Evolutionary conservation across 441 rosid genomes (phyloP), one percentile per base, ranked within the genome.

Genomic region (Omphalea diandra): DNA sequence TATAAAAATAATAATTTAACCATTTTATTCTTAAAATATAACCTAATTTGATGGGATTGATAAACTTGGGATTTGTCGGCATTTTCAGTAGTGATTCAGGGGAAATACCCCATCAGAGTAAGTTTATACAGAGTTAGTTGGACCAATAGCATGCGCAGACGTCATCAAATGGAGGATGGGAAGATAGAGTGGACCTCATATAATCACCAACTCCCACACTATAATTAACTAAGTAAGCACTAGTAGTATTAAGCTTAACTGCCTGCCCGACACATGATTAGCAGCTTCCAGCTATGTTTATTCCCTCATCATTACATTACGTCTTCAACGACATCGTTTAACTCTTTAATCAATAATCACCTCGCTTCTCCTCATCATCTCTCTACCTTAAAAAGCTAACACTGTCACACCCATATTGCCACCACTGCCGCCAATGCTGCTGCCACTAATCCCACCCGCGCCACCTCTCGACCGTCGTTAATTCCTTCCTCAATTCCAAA

Each of bases 341-440:
- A 0, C 15, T 12, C n/a, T 0, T 46, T 44, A 31, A 40, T 22
- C 50, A 11, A 38, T 17, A 17, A 1, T 22, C 3, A 24, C 22
- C 5, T 0, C 31, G 11, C 11, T 29, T 35, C 9, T 27, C 1
- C n/a, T n/a, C n/a, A n/a, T n/a, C 65, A 29, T 66, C 57, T 60
- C 27, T n/a, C 20, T 38, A 15, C 72, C 36, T 76, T 67, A 24
- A 76, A 71, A 71, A 22, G 38, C 22, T 33, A 15, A 11, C 52
- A 14, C 26, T n/a, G 52, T 27, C 24, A n/a, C n/a, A n/a, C n/a
- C 57, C 53, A 24, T 17, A 44, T 22, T 31, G 31, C 68, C 70
- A 27, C 65, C 59, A 32, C 69, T 73, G 36, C 78, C 43, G 75
- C 74, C 76, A 74, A 68, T 54, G n/a, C 78, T 58, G 14, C 46